A percentile compares a stretch with the other conserved stretches of the same genome.
Evolutionary conservation across 2,329 filamentous ascomycete genomes (phyloP).

Genomic region (Kalmusia sp.): DNA sequence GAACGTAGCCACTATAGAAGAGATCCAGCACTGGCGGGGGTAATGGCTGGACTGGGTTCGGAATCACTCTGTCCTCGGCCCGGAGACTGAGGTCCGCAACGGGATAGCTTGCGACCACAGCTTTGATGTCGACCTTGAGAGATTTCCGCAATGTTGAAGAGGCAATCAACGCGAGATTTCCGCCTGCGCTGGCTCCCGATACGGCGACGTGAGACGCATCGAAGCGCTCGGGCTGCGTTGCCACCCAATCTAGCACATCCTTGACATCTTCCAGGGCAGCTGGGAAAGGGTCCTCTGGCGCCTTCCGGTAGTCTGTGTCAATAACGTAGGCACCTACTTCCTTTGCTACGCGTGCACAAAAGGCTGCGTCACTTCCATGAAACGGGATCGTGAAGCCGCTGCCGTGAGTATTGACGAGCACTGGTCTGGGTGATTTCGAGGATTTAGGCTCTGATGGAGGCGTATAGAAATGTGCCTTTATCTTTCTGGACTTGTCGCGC

Average conservation of each 20-base stretch:
- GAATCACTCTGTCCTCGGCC: constrained; percentile 36
- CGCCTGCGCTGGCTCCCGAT: constrained; percentile 52
- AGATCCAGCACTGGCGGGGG: constrained; percentile 28
- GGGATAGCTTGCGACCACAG: constrained; percentile 43
- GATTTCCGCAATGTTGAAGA: constrained; percentile 22
- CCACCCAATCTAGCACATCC: constrained; percentile 43
- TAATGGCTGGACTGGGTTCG: constrained; percentile 25
- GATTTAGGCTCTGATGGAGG: constrained; percentile 9
- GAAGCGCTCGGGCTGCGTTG: constrained; percentile 36
- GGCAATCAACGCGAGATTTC: constrained; percentile 46
- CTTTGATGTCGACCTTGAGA: constrained; percentile 40
- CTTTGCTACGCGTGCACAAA: constrained; percentile 43
- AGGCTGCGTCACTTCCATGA: constrained; percentile 51
- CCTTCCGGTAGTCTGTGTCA: constrained; percentile 48
- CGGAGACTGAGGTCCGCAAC: constrained; percentile 40
- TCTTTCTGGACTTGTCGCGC: not conserved
- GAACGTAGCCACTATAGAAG: constrained; percentile 46
- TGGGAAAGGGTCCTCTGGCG: constrained; percentile 49
- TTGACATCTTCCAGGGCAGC: constrained; percentile 46
- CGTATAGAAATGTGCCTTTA: constrained; percentile 27
- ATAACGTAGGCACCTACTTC: constrained; percentile 39
- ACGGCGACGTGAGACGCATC: constrained; percentile 38
- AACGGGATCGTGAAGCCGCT: constrained; percentile 42
- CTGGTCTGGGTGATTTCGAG: constrained; percentile 20
- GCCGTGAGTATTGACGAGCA: constrained; percentile 46